phyloP scores from a whole-genome alignment of 225 moss, liverwort and hornwort species.

The Ulota crispa region DNA sequence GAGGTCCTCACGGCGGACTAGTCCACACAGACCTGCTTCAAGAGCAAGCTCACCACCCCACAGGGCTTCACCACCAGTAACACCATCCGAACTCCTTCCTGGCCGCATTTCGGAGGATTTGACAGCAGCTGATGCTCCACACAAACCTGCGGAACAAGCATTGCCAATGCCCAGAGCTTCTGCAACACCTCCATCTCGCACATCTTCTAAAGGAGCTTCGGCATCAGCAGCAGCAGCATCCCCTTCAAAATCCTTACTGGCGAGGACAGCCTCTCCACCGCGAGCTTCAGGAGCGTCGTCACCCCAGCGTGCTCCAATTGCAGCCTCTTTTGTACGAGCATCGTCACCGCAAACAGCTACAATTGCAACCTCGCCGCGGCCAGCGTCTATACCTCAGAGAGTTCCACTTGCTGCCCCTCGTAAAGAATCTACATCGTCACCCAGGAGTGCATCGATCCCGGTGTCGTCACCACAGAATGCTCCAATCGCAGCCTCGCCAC shows the following conservation, averaged over 20 bases:
- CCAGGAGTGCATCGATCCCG: not conserved
- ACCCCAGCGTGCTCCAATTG: not conserved
- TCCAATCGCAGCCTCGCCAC: constrained; percentile 11
- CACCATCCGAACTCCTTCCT: constrained; percentile 2
- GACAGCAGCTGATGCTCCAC: not conserved
- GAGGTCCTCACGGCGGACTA: not conserved
- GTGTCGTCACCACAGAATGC: not conserved
- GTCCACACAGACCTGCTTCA: constrained; percentile 15
- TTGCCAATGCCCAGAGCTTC: constrained; percentile 19
- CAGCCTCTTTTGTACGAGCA: not conserved
- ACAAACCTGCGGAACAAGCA: constrained; percentile 7
- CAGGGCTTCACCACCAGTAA: not conserved
- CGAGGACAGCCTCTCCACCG: constrained; percentile 7
- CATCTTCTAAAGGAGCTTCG: not conserved
- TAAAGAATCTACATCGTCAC: not conserved
- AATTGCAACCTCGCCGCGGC: not conserved
- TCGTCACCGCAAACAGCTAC: not conserved
- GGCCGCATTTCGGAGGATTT: constrained; percentile 1
- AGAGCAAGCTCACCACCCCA: not conserved
- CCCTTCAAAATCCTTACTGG: constrained; percentile 5
- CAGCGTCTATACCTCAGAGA: not conserved
- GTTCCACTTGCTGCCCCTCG: constrained; percentile 1
- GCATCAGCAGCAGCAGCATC: constrained; percentile 11
- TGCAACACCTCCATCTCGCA: constrained; percentile 16
- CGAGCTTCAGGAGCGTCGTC: not conserved